phyloP scores from a whole-genome alignment of 225 moss, liverwort and hornwort species.

The Lunularia cruciata region DNA sequence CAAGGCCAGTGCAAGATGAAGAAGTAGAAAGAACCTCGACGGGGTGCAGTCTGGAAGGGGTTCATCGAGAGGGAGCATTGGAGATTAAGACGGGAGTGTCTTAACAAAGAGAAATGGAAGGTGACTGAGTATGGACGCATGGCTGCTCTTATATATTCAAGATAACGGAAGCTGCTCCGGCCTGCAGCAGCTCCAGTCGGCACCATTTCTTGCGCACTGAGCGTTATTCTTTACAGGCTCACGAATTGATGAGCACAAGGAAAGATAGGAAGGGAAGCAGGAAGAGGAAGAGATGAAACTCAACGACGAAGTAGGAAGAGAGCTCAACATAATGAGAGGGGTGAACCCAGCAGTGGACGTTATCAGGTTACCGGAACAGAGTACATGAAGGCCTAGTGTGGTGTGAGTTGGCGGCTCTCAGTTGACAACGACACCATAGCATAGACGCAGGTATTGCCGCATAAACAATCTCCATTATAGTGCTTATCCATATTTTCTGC shows the following conservation, averaged over 20 bases:
- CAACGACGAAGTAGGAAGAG: constrained; percentile 39
- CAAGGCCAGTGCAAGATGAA: constrained; percentile 58
- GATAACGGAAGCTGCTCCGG: constrained; percentile 37
- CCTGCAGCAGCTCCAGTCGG: constrained; percentile 37
- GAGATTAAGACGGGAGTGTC: constrained; percentile 54
- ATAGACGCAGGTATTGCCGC: constrained; percentile 68
- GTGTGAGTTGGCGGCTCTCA: constrained; percentile 66
- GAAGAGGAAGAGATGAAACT: constrained; percentile 49
- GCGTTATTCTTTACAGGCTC: constrained; percentile 21
- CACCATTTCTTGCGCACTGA: constrained; percentile 32
- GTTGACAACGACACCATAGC: constrained; percentile 56
- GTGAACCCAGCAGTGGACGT: constrained; percentile 43
- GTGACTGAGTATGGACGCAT: constrained; percentile 74
- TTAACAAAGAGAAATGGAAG: constrained; percentile 42
- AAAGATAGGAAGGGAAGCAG: constrained; percentile 49
- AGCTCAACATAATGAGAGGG: constrained; percentile 37
- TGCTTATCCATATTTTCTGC: neutral
- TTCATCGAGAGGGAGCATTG: constrained; percentile 57
- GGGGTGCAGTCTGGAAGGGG: constrained; percentile 37
- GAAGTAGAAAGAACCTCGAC: constrained; percentile 54
- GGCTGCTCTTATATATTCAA: constrained; percentile 63
- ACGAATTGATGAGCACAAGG: constrained; percentile 5
- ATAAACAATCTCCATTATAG: neutral
- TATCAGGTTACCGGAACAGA: constrained; percentile 19
- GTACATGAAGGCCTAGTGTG: constrained; percentile 10